Base-by-base conservation (phyloP, 164 flowering plant genomes). In the Stephania japonica region DNA sequence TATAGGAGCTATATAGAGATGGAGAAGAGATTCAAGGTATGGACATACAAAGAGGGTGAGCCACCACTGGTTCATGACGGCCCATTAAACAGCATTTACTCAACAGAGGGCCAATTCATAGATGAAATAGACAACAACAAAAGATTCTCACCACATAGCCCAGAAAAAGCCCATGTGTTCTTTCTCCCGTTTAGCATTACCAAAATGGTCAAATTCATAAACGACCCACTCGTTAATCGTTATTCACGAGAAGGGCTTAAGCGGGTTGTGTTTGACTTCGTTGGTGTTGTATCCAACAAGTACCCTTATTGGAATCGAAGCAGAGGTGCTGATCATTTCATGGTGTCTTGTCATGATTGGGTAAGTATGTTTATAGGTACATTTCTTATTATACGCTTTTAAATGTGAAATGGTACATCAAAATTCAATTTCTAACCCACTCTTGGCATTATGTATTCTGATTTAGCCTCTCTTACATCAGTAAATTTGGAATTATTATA, bases 301-400 rank as follows among this genome's bases (percentile, higher is more conserved):
- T 82, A 86, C 50, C 82, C 82, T 5, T 84, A 75, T 59, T 84
- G 88, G 88, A 84, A 86, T 70, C 23, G 79, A 21, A 86, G 82
- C 76, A 78, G 73, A n/a, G 87, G 85, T 4, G 82, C 85, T 1
- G 86, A 86, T 74, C 88, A 84, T 70, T 84, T 86, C 85, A 82
- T 86, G 84, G 81, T 86, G n/a, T 79, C 88, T 27, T 86, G 88
- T 76, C 88, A 86, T 75, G 88, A 86, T 68, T 86, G 88, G 88
- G 88, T 86, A 65, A 0, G 41, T 25, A 3, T 26, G 14, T 50
- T 10, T 6, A 9, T 50, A n/a, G n/a, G n/a, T n/a, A n/a, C n/a
- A n/a, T n/a, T n/a, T n/a, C n/a, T n/a, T n/a, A n/a, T n/a, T n/a
- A n/a, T n/a, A n/a, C n/a, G n/a, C n/a, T n/a, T n/a, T n/a, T n/a